Evolutionary conservation across 1,284 basidiomycete species (phyloP), one percentile per base, ranked within the genome.

Genomic region (Marasmius oreades): DNA sequence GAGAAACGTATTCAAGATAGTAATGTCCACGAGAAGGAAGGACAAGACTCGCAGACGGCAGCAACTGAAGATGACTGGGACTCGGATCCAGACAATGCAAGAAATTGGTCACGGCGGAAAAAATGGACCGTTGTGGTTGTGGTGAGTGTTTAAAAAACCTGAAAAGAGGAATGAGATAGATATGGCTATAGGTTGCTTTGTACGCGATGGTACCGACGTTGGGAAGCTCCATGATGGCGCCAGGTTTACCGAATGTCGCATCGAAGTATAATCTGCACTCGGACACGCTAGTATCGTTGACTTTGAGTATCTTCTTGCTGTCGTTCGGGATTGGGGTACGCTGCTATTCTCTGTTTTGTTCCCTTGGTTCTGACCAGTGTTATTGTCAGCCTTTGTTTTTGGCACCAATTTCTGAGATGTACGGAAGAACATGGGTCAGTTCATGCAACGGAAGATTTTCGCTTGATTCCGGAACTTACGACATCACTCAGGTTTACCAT

Each of bases 171-270:
- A 2, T 12, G 10, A 20, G n/a, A 11, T 39, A 16, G 51, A 34
- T 31, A 22, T 16, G 28, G 28, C 28, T 4, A 31, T 24, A 14
- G 50, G 44, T 63, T 37, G 14, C 53, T 5, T 37, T 61, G 12
- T 59, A 55, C 20, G 55, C 61, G 44, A 55, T 66, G 26, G 60
- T 62, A 7, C 51, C 59, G 11, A 59, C 62, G 39, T 73, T 88
- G 16, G 78, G 77, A 0, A 85, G 81, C 56, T 84, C 82, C 4
- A 83, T 85, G 70, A 85, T 89, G 74, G 84, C 86, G 0, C 85
- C 85, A 11, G 81, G 80, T 34, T 70, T 87, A 2, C 75, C 77
- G 0, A 70, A 79, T 28, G 75, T 88, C 31, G 77, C 76, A 10
- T 51, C 59, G 3, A 74, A 78, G 55, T 88, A 80, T 57, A 63